Percentiles rank a stretch among this genome's conserved stretches.
Conservation (phyloP, 2,329 filamentous ascomycete genomes). For the Diaporthe nobilis region DNA sequence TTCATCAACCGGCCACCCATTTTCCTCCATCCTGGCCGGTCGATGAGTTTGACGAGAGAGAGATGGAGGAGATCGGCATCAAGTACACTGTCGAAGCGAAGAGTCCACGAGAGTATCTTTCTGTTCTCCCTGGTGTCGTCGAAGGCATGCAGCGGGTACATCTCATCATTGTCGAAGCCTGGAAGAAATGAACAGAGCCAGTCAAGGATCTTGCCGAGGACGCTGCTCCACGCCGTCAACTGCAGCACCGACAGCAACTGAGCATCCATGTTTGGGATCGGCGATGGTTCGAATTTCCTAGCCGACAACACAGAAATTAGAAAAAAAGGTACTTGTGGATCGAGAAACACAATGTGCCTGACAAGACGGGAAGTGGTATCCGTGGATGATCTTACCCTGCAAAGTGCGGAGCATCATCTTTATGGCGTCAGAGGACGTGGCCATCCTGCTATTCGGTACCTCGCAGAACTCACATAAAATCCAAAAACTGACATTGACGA, state of each 20-base stretch:
- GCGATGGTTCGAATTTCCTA: neutral
- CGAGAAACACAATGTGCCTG: neutral
- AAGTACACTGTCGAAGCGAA: slow-evolving; percentile 16
- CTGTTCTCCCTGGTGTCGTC: slow-evolving; percentile 12
- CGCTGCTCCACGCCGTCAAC: slow-evolving; percentile 22
- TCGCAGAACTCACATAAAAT: neutral
- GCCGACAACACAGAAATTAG: neutral
- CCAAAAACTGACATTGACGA: neutral
- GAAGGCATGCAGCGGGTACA: slow-evolving; percentile 17
- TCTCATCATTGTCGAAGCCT: slow-evolving; percentile 15
- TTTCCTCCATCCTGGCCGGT: slow-evolving; percentile 17
- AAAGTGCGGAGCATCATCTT: slow-evolving; percentile 31
- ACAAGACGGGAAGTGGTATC: neutral
- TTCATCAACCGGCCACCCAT: slow-evolving; percentile 5
- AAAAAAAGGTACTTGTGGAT: neutral
- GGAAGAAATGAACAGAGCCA: slow-evolving; percentile 22
- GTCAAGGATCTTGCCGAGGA: slow-evolving; percentile 21
- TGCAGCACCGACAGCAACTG: slow-evolving; percentile 18
- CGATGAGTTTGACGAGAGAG: slow-evolving; percentile 22
- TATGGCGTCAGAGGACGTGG: slow-evolving; percentile 19
- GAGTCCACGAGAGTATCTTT: slow-evolving; percentile 18
- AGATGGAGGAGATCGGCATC: slow-evolving; percentile 14
- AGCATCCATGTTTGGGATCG: slow-evolving; percentile 3
- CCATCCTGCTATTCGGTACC: neutral
- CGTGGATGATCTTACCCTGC: slow-evolving; percentile 12